Conservation (phyloP, 805 yeast species). For the Candida loeiensis region DNA sequence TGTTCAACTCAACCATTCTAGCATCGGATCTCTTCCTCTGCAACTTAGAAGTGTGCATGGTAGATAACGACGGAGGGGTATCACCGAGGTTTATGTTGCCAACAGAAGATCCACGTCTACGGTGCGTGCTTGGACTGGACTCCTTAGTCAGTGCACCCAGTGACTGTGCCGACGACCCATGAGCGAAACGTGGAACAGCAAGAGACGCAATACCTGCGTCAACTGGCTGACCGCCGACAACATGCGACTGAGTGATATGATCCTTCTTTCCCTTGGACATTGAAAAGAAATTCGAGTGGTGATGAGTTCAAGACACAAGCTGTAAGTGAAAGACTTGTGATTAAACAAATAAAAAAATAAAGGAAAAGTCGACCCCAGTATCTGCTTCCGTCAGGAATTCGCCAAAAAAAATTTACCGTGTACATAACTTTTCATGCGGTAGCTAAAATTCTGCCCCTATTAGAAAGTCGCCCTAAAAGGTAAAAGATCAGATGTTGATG, state of each 20-base stretch:
- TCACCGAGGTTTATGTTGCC: constrained; percentile 78
- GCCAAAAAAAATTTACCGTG: not conserved
- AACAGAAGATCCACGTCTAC: constrained; percentile 62
- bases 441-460: not conserved
- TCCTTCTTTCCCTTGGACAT: constrained; percentile 9
- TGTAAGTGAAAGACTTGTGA: not conserved
- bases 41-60: constrained; percentile 52
- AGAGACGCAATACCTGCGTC: constrained; percentile 6
- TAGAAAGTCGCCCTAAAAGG: too few species aligned
- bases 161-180: not conserved
- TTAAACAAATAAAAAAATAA: not conserved
- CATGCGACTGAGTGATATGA: constrained; percentile 3
- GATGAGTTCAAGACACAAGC: not conserved
- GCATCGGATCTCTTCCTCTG: constrained; percentile 33
- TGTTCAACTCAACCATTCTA: constrained; percentile 29
- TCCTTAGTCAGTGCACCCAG: constrained; percentile 1
- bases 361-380: not conserved
- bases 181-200: constrained; percentile 2
- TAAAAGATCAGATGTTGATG: too few species aligned
- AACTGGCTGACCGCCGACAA: constrained; percentile 8
- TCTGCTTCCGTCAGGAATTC: not conserved
- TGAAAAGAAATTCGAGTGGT: not conserved
- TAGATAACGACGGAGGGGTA: constrained; percentile 62
- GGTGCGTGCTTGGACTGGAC: constrained; percentile 11
- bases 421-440: too few species aligned